A percentile compares a stretch with the other conserved stretches of the same genome.
Evolutionary conservation across 1,284 basidiomycete species (phyloP).

Genomic region (Ganoderma meredithae): DNA sequence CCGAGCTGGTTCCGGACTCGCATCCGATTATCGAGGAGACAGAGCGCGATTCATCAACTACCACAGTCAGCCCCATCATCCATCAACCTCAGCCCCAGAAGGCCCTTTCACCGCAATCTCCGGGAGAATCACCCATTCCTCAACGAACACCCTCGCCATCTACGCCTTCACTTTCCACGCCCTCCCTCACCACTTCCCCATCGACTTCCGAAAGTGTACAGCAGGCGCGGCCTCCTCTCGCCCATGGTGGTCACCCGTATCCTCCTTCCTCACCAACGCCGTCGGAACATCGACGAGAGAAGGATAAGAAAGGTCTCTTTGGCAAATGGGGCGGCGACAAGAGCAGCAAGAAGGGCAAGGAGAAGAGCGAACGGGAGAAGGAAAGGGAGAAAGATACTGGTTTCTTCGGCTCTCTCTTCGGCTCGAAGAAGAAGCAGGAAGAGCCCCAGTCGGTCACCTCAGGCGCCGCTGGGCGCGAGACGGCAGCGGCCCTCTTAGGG

Average conservation of each 20-base stretch:
- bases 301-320: constrained; percentile 82
- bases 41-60: constrained; percentile 20
- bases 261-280: constrained; percentile 41
- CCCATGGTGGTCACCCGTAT: constrained; percentile 37
- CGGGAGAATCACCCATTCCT: constrained; percentile 46
- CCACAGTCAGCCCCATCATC: constrained; percentile 50
- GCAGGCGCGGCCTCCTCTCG: constrained; percentile 38
- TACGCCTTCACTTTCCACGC: constrained; percentile 49
- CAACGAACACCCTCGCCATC: constrained; percentile 56
- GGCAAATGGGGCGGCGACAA: constrained; percentile 74
- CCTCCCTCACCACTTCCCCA: constrained; percentile 35
- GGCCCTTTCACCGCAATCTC: constrained; percentile 41
- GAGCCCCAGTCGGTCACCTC: constrained; percentile 62
- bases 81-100: constrained; percentile 64
- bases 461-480: constrained; percentile 74
- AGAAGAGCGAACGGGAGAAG: constrained; percentile 59
- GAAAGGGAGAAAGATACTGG: constrained; percentile 74
- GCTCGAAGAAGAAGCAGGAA: constrained; percentile 81
- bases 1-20: constrained; percentile 22
- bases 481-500: constrained; percentile 84
- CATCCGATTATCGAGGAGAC: constrained; percentile 11
- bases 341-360: constrained; percentile 58
- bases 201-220: constrained; percentile 43
- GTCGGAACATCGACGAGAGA: constrained; percentile 50
- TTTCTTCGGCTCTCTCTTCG: constrained; percentile 91